Conservation (phyloP, 371 early-diverging fungal species). For the Mortierella polycephala region DNA sequence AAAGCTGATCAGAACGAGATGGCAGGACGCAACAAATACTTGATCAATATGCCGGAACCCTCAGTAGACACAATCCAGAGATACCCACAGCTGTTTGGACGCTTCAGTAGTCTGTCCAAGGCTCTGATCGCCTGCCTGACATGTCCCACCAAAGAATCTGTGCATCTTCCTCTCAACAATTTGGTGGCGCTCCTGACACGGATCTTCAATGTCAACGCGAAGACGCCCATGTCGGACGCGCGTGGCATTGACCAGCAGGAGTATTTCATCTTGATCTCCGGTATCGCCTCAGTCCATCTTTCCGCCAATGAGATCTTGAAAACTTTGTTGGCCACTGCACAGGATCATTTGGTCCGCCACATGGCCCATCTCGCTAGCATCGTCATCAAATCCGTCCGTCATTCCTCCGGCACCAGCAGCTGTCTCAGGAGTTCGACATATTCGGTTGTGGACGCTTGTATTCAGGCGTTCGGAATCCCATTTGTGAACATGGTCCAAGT, state of each 20-base stretch:
- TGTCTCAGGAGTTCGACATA: conserved; percentile 36
- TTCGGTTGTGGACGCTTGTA: conserved; percentile 40
- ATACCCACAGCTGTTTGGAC: conserved; percentile 44
- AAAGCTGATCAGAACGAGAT: conserved; percentile 38
- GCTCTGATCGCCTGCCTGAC: conserved; percentile 41
- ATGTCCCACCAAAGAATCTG: conserved; percentile 47
- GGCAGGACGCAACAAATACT: conserved; percentile 38
- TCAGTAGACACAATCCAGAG: conserved; percentile 29
- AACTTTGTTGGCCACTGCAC: conserved; percentile 38
- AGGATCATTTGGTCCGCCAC: conserved; percentile 48
- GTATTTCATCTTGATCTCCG: conserved; percentile 39
- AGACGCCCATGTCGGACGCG: conserved; percentile 45
- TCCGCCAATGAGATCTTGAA: conserved; percentile 30
- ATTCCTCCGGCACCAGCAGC: conserved; percentile 28
- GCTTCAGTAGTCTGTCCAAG: conserved; percentile 36
- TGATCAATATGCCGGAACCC: conserved; percentile 26
- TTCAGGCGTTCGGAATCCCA: conserved; percentile 50
- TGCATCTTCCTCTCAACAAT: conserved; percentile 49
- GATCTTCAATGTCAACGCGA: conserved; percentile 33
- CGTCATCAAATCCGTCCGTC: conserved; percentile 39
- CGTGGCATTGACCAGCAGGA: conserved; percentile 49
- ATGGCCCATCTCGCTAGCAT: conserved; percentile 45
- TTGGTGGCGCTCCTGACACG: conserved; percentile 49
- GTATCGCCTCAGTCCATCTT: conserved; percentile 34
- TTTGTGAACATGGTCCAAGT: conserved; percentile 48